Percentiles rank a stretch among this genome's conserved stretches.
phyloP scores from a whole-genome alignment of 129 eudicot species.

The Lactuca sativa region DNA sequence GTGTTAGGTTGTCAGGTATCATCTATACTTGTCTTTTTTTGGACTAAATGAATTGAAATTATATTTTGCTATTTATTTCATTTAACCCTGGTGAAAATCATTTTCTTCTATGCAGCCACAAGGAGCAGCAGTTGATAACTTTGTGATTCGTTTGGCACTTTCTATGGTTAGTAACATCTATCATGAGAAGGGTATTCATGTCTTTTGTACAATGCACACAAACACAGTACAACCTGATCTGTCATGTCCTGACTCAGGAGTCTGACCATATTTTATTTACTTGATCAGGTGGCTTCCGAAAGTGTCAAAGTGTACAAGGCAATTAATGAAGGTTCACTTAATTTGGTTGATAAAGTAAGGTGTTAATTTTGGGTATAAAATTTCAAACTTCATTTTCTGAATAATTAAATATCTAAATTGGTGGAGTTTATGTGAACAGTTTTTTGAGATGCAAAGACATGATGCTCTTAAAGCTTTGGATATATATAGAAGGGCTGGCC shows the following conservation, averaged over 20 bases:
- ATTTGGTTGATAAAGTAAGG: slow-evolving; percentile 84
- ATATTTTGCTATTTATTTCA: not conserved
- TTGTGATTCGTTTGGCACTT: slow-evolving; percentile 75
- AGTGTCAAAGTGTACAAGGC: slow-evolving; percentile 81
- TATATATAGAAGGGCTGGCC: slow-evolving; percentile 77
- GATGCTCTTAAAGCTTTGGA: slow-evolving; percentile 77
- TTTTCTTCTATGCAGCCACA: slow-evolving; percentile 61
- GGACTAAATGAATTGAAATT: not conserved
- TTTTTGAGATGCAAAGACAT: slow-evolving; percentile 87
- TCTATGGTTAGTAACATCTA: slow-evolving; percentile 58
- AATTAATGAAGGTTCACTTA: slow-evolving; percentile 71
- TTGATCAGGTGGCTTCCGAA: slow-evolving; percentile 71
- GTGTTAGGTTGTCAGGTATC: slow-evolving; percentile 82
- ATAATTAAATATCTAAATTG: not conserved
- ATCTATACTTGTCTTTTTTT: not conserved
- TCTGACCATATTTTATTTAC: not conserved
- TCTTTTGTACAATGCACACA: not conserved
- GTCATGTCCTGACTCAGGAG: not conserved
- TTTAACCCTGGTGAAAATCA: not conserved
- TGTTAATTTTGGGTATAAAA: not conserved
- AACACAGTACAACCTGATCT: not conserved
- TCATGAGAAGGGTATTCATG: not conserved
- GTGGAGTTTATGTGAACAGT: slow-evolving; percentile 43
- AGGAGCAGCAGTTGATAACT: slow-evolving; percentile 82
- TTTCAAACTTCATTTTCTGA: not conserved